A percentile compares a stretch with the other conserved stretches of the same genome.
Conservation (phyloP, 257 asterid genomes). For the Eustoma russellianum region DNA sequence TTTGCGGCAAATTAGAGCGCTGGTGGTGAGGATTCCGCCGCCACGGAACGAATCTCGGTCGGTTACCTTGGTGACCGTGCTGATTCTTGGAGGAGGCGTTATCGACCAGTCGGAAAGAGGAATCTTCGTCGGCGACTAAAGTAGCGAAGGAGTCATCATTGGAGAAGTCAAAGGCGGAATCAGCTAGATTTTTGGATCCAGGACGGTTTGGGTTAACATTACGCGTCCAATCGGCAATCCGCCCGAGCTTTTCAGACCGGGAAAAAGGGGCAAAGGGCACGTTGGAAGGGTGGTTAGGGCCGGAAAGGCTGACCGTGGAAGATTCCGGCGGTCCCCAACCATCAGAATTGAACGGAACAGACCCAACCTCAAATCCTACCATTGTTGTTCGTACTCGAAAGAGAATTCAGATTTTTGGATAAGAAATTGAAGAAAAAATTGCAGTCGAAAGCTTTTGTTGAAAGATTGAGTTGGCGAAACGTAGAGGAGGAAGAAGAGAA, state of each 20-base stretch:
- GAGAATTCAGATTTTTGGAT: not conserved
- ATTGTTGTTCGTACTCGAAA: slow-evolving; percentile 12
- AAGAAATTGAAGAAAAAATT: not conserved
- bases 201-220: slow-evolving; percentile 43
- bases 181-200: slow-evolving; percentile 50
- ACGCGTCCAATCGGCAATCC: slow-evolving; percentile 95
- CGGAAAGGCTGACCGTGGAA: slow-evolving; percentile 20
- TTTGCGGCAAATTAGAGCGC: slow-evolving; percentile 87
- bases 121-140: slow-evolving; percentile 71
- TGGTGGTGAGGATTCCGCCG: slow-evolving; percentile 55
- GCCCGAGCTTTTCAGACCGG: slow-evolving; percentile 83
- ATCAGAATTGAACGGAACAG: slow-evolving; percentile 78
- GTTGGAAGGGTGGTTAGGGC: slow-evolving; percentile 46
- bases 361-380: slow-evolving; percentile 68
- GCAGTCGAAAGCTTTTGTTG: too few species aligned
- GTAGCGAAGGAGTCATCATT: slow-evolving; percentile 90
- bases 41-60: slow-evolving; percentile 84
- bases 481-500: too few species aligned
- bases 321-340: slow-evolving; percentile 92
- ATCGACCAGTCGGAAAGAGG: slow-evolving; percentile 86
- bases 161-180: slow-evolving; percentile 90
- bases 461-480: too few species aligned
- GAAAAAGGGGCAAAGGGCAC: slow-evolving; percentile 98
- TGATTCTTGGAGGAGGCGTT: slow-evolving; percentile 60
- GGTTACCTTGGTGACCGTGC: slow-evolving; percentile 53